These are phyloP conservation scores for Wakefieldia striispora DNA, from an alignment of 768 basidiomycete genomes.

Conservation along the genomic window DNA sequence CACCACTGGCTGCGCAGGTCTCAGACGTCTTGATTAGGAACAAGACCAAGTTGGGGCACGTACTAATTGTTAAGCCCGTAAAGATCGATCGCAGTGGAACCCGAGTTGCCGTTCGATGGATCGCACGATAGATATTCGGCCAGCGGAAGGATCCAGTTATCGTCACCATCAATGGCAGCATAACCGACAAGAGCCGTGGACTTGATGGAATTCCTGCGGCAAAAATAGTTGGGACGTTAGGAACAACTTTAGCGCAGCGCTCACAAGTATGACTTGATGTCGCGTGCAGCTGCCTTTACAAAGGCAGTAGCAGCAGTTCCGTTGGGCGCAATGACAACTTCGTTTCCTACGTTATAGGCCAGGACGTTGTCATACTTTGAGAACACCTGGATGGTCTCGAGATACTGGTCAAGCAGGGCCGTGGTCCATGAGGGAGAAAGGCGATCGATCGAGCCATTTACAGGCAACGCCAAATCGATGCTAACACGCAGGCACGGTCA, in stretches of 20 bases:
- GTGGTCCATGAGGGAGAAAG: constrained; percentile 73
- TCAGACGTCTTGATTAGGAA: not conserved
- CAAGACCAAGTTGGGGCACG: constrained; percentile 26
- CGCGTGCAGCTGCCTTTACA: constrained; percentile 90
- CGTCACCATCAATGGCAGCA: constrained; percentile 74
- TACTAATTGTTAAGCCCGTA: constrained; percentile 89
- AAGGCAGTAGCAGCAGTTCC: constrained; percentile 68
- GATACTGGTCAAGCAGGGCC: constrained; percentile 75
- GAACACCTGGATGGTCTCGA: constrained; percentile 75
- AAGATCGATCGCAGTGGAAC: constrained; percentile 69
- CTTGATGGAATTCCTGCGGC: constrained; percentile 54
- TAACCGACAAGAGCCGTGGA: constrained; percentile 77
- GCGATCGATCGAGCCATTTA: constrained; percentile 85
- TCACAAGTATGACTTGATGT: constrained; percentile 81
- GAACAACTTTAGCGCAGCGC: constrained; percentile 23
- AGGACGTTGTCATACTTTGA: constrained; percentile 86
- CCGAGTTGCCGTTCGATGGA: constrained; percentile 48
- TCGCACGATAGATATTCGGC: constrained; percentile 85
- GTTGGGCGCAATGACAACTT: constrained; percentile 55
- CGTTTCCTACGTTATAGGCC: constrained; percentile 90
- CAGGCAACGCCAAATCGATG: constrained; percentile 81
- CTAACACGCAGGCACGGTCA: constrained; percentile 38
- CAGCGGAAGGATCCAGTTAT: constrained; percentile 59
- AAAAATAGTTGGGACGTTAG: not conserved
- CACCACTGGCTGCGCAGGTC: constrained; percentile 69